Evolutionary conservation across 106 monocot genomes (phyloP).

Genomic region (Iris macrosiphon): DNA sequence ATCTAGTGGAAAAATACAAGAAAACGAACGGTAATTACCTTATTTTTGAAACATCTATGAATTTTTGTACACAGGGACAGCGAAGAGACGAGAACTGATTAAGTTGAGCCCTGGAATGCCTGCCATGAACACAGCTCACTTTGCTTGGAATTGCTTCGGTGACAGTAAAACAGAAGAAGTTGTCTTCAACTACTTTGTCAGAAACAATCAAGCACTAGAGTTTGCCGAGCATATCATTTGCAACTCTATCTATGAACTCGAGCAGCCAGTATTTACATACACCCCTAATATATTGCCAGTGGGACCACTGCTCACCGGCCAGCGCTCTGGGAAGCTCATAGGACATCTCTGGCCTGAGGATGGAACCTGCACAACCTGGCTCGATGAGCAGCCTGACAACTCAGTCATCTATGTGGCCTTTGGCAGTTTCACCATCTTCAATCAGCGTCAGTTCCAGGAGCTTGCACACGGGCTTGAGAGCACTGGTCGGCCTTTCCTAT

Average conservation of each 20-base stretch:
- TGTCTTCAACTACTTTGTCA: background rate
- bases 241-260: slow-evolving; percentile 43
- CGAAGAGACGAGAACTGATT: slow-evolving; percentile 11
- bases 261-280: slow-evolving; percentile 15
- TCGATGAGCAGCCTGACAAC: slow-evolving; percentile 13
- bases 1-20: background rate
- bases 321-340: background rate
- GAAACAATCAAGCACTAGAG: background rate
- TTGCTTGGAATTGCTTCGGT: slow-evolving; percentile 18
- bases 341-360: slow-evolving; percentile 31
- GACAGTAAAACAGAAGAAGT: background rate
- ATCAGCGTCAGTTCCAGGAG: slow-evolving; percentile 25
- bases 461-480: slow-evolving; percentile 40
- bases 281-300: slow-evolving; percentile 21
- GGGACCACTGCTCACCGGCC: slow-evolving; percentile 19
- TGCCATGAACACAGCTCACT: slow-evolving; percentile 12
- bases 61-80: slow-evolving; percentile 5
- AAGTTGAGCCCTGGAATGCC: slow-evolving; percentile 25
- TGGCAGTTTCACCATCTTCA: slow-evolving; percentile 37
- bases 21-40: background rate
- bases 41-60: background rate
- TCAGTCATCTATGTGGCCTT: slow-evolving; percentile 52
- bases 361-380: slow-evolving; percentile 22
- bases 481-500: slow-evolving; percentile 34
- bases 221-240: slow-evolving; percentile 25